Evolutionary conservation across 192 early-diverging fungal species (phyloP).

Genomic region (Dispira simplex): DNA sequence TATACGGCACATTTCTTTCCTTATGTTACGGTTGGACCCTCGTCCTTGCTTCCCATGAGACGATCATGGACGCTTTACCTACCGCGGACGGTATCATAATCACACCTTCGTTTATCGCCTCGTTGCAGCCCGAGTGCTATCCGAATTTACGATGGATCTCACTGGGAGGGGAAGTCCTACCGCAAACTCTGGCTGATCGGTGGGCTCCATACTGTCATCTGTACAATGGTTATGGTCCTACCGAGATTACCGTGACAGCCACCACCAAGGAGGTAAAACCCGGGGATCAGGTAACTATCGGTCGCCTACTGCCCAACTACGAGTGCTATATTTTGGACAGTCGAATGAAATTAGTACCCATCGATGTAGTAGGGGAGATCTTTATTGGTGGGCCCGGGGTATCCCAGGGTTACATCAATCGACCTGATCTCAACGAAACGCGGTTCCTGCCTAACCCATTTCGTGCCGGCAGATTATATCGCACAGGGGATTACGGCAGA

Average conservation of each 20-base stretch:
- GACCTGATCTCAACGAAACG: conserved; percentile 18
- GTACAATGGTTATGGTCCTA: conserved; percentile 3
- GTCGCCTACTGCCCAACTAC: conserved; percentile 9
- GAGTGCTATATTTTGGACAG: conserved; percentile 15
- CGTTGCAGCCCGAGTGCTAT: not conserved
- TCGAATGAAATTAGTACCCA: conserved; percentile 14
- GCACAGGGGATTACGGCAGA: conserved; percentile 10
- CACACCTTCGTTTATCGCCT: not conserved
- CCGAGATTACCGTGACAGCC: not conserved
- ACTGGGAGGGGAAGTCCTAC: not conserved
- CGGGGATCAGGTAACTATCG: conserved; percentile 6
- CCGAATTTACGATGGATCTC: not conserved
- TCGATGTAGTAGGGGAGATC: conserved; percentile 25
- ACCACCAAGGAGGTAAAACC: not conserved
- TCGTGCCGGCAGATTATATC: not conserved
- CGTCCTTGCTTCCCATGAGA: not conserved
- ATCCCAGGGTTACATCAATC: conserved; percentile 27
- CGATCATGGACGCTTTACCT: not conserved
- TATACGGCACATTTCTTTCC: not conserved
- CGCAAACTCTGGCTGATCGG: not conserved
- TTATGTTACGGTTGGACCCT: not conserved
- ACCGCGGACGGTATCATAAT: not conserved
- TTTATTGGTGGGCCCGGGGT: conserved; percentile 25
- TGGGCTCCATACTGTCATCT: not conserved
- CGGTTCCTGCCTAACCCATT: conserved; percentile 19